phyloP scores from a whole-genome alignment of 257 asterid species.

The Gentiana macrophylla region DNA sequence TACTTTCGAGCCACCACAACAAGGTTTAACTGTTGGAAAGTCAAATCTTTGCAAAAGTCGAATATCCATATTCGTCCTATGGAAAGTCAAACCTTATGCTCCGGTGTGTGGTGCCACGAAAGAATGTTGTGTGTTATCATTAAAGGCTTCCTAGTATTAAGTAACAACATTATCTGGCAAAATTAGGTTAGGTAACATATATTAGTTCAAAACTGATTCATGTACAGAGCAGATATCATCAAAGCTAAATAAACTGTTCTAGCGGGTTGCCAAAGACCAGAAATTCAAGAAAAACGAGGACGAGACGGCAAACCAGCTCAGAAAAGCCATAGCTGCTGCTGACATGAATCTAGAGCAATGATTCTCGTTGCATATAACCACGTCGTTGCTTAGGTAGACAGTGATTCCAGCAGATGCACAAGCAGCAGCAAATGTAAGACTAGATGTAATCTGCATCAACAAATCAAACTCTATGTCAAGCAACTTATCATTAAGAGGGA shows the following conservation, averaged over 20 bases:
- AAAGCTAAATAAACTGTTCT: background rate
- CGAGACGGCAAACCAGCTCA: constrained; percentile 74
- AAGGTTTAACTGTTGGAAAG: no score
- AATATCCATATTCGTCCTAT: no score
- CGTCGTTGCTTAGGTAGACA: constrained; percentile 75
- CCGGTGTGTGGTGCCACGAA: no score
- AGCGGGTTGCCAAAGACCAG: constrained; percentile 71
- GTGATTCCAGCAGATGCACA: constrained; percentile 93
- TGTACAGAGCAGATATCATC: background rate
- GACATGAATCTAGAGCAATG: constrained; percentile 85
- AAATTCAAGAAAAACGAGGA: constrained; percentile 70
- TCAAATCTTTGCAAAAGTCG: no score
- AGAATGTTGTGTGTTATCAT: no score
- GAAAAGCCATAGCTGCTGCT: constrained; percentile 87
- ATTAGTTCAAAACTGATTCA: constrained; percentile 1
- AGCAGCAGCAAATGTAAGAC: constrained; percentile 87
- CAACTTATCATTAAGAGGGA: background rate
- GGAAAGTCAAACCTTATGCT: no score
- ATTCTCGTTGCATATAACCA: constrained; percentile 50
- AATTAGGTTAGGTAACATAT: no score
- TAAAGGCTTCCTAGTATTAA: no score
- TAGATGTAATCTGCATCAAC: constrained; percentile 59
- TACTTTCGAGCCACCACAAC: no score
- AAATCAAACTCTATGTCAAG: background rate
- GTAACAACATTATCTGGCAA: no score